Evolutionary conservation across 352 stramenopile genomes (phyloP).

Genomic region (Pythium chondricola): DNA sequence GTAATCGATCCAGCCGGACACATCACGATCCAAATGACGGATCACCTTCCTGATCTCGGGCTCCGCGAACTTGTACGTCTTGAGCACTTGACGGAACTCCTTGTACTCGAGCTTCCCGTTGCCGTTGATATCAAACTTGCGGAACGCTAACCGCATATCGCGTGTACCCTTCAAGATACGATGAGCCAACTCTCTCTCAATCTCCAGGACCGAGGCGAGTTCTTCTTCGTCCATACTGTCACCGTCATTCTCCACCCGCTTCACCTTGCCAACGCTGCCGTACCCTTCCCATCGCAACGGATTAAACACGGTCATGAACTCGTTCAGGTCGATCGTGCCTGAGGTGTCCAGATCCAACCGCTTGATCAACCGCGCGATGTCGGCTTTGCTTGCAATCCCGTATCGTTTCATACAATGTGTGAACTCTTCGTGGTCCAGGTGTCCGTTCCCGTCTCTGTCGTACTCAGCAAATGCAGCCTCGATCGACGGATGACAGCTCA

Average conservation of each 20-base stretch:
- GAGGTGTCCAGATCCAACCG: constrained; percentile 44
- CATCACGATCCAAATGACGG: constrained; percentile 52
- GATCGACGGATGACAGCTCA: constrained; percentile 53
- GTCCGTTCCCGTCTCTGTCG: constrained; percentile 38
- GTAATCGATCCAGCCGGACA: constrained; percentile 73
- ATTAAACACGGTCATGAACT: constrained; percentile 58
- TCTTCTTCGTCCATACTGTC: constrained; percentile 38
- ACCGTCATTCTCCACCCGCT: constrained; percentile 1
- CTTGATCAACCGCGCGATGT: constrained; percentile 44
- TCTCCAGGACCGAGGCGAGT: constrained; percentile 52
- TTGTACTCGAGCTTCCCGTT: constrained; percentile 64
- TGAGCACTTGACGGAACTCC: constrained; percentile 60
- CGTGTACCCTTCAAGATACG: constrained; percentile 48
- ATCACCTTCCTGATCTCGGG: constrained; percentile 69
- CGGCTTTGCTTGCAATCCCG: constrained; percentile 43
- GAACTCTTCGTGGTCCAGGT: constrained; percentile 60
- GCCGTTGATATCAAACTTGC: constrained; percentile 62
- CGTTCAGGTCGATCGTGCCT: constrained; percentile 43
- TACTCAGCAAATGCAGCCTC: constrained; percentile 63
- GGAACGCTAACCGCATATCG: constrained; percentile 51
- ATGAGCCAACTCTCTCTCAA: constrained; percentile 51
- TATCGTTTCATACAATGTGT: constrained; percentile 64
- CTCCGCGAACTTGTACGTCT: constrained; percentile 50
- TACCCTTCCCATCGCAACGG: constrained; percentile 21
- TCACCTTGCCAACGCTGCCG: not conserved